phyloP scores from a whole-genome alignment of 345 rosid species.

The Lenwebbia sp. region DNA sequence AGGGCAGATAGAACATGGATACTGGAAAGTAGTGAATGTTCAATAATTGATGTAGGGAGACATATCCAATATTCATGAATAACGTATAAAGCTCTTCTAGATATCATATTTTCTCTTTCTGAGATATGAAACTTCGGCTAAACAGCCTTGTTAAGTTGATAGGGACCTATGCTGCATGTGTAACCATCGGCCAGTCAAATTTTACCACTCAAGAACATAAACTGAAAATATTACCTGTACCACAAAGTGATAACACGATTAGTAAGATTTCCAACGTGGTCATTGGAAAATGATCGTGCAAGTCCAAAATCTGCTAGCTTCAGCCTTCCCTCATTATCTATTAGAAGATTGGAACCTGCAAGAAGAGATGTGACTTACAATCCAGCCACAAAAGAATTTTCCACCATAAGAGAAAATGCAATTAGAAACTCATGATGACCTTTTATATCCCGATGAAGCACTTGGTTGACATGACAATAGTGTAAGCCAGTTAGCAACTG shows the following conservation, averaged over 20 bases:
- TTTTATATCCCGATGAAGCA: slow-evolving; percentile 96
- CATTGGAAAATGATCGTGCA: slow-evolving; percentile 74
- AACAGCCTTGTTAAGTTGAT: not conserved
- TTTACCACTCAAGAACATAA: not conserved
- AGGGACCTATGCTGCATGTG: not conserved
- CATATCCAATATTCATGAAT: not conserved
- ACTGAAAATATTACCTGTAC: slow-evolving; percentile 56
- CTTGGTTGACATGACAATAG: slow-evolving; percentile 91
- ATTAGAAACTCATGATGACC: slow-evolving; percentile 21
- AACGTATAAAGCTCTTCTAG: not conserved
- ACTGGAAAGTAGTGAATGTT: not conserved
- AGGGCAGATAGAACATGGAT: not conserved
- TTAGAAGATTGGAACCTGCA: slow-evolving; percentile 93
- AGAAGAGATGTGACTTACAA: not conserved
- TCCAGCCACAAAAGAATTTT: not conserved
- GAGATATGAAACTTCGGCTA: not conserved
- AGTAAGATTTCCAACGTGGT: slow-evolving; percentile 65
- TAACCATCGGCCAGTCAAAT: not conserved
- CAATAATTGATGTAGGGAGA: not conserved
- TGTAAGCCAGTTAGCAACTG: slow-evolving; percentile 95
- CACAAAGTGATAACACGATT: slow-evolving; percentile 90
- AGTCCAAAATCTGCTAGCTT: slow-evolving; percentile 98
- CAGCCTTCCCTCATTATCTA: slow-evolving; percentile 83
- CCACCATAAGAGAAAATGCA: not conserved
- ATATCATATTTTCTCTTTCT: not conserved